Evolutionary conservation across 371 early-diverging fungal species (phyloP), one percentile per base, ranked within the genome.

Genomic region (Mortierella sp.): DNA sequence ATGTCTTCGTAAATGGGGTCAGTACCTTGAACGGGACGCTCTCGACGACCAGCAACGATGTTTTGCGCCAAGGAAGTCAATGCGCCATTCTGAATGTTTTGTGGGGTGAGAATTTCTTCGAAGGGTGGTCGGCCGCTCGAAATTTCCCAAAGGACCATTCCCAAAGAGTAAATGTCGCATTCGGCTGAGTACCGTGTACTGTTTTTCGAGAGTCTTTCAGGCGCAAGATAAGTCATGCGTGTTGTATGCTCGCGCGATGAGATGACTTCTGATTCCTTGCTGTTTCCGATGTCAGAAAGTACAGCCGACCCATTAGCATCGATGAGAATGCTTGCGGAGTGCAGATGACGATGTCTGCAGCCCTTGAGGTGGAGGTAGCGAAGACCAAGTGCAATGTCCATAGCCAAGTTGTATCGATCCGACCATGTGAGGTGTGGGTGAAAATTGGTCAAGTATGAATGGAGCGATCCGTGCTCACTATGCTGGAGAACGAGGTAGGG

Each of bases 361-460:
- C 80, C 80, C 34, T 74, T 73, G 53, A 67, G 66, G 53, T 80
- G 80, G 9, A 80, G 62, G n/a, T 74, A 70, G 2, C 71, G 75
- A 10, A 80, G 61, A 2, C 80, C 80, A 29, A 73, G 67, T 4
- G 75, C 70, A 49, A 80, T 70, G 43, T 80, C 80, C 63, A 80
- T 56, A 26, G 80, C 80, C 15, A 80, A 71, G 31, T 80, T 80
- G 58, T 73, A 80, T 23, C 80, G 80, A 37, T 80, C 80, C 15
- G 80, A 47, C 80, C 80, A 80, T 17, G 80, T 74, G 17, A 80
- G 71, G 29, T 80, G 80, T 19, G 75, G 64, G 53, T 80, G 80
- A 23, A 80, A 80, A 43, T 80, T 80, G 40, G 56, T 54, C 37
- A 80, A 71, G 47, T 80, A 80, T 8, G 80, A 80, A 49, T 80